Percentiles rank a stretch among this genome's conserved stretches.
These are phyloP conservation scores for Chrysophaeum taylorii DNA, from an alignment of 352 stramenopile genomes.

Conservation along the genomic window DNA sequence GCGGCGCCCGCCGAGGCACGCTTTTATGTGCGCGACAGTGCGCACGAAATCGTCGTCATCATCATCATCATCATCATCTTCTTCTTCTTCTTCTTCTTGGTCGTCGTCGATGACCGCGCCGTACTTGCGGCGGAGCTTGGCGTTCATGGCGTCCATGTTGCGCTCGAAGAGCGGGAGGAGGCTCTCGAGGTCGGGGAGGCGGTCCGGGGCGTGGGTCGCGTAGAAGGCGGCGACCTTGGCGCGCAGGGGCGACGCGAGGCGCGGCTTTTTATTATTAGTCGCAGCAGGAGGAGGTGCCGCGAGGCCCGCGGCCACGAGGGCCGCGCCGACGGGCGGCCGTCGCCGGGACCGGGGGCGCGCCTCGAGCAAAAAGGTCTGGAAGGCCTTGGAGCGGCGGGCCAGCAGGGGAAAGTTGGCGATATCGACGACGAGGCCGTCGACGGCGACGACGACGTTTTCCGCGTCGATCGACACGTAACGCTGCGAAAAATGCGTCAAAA, in stretches of 20 bases:
- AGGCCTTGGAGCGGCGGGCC: no score
- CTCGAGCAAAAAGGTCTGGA: no score
- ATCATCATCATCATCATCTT: background rate
- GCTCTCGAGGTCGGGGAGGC: background rate
- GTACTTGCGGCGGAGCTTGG: slow-evolving; percentile 2
- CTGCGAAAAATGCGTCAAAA: slow-evolving; percentile 27
- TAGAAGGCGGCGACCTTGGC: no score
- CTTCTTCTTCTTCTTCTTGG: background rate
- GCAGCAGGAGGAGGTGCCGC: no score
- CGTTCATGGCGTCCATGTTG: background rate
- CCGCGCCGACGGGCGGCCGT: background rate
- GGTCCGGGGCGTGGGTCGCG: background rate
- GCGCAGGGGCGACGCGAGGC: no score
- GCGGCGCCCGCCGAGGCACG: background rate
- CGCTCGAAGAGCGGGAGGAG: background rate
- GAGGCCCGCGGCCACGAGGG: background rate
- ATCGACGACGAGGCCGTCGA: background rate
- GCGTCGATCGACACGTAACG: slow-evolving; percentile 14
- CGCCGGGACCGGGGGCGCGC: background rate
- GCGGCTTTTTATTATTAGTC: no score
- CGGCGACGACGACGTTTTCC: background rate
- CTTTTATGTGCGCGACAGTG: background rate
- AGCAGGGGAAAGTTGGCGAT: no score
- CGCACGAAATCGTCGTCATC: background rate
- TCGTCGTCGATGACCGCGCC: background rate